Evolutionary conservation across 2,329 filamentous ascomycete genomes (phyloP).

Genomic region (Alternaria dauci): DNA sequence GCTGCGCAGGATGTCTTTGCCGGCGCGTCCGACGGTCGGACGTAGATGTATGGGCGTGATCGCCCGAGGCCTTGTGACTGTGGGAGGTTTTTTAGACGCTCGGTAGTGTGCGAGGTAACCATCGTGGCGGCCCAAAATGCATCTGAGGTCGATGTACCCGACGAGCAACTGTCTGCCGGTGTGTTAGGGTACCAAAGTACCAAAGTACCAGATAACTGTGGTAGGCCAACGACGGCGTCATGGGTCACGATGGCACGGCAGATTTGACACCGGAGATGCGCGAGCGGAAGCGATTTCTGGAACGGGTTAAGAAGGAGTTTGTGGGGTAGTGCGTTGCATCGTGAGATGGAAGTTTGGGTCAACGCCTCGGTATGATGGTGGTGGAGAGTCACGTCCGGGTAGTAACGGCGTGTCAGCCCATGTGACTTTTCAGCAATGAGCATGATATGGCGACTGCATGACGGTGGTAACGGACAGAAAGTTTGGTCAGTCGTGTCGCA

Average conservation of each 20-base stretch:
- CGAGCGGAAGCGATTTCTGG: not conserved
- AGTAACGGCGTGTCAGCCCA: not conserved
- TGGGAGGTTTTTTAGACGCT: not conserved
- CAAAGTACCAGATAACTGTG: not conserved
- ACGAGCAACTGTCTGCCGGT: not conserved
- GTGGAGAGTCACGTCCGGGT: not conserved
- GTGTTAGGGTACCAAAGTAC: conserved; percentile 1
- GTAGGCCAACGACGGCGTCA: not conserved
- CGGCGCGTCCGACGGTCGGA: conserved; percentile 5
- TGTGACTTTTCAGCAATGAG: not conserved
- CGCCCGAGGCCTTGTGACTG: conserved; percentile 12
- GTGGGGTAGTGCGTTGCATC: conserved; percentile 3
- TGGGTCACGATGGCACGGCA: conserved; percentile 3
- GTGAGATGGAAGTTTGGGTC: conserved; percentile 6
- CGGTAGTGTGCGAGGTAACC: conserved; percentile 1
- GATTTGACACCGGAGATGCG: not conserved
- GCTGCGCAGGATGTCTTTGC: conserved; percentile 8
- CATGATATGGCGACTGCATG: not conserved
- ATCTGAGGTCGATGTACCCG: not conserved
- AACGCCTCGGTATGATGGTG: not conserved
- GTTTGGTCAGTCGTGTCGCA: not conserved
- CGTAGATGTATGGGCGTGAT: conserved; percentile 10
- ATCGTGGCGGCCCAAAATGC: conserved; percentile 2
- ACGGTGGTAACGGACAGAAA: not conserved
- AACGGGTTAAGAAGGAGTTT: not conserved